A percentile compares a stretch with the other conserved stretches of the same genome.
These are phyloP conservation scores for Avena eriantha DNA, from an alignment of 176 grass and related monocot species.

Conservation along the genomic window DNA sequence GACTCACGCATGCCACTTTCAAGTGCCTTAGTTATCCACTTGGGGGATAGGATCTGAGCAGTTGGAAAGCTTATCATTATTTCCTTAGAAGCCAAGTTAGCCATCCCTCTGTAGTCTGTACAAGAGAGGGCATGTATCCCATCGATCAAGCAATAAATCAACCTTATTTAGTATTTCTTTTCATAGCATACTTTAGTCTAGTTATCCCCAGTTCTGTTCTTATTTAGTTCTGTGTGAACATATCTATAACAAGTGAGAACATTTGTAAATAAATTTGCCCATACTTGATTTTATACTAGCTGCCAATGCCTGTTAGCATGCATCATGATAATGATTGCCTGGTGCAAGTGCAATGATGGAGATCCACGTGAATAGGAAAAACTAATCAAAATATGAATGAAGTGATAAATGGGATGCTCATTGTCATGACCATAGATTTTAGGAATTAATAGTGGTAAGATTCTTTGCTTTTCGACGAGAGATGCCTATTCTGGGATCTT, in stretches of 20 bases:
- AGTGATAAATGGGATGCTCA: slow-evolving; percentile 11
- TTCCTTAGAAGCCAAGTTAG: slow-evolving; percentile 9
- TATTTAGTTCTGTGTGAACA: background rate
- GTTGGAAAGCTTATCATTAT: background rate
- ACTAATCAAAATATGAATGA: slow-evolving; percentile 7
- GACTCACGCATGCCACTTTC: slow-evolving; percentile 10
- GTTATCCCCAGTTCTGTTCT: background rate
- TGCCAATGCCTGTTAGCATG: background rate
- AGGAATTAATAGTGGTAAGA: background rate
- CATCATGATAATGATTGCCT: slow-evolving; percentile 5
- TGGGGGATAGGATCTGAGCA: background rate
- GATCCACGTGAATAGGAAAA: slow-evolving; percentile 18
- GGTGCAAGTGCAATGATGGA: background rate
- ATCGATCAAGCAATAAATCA: background rate
- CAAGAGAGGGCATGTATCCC: slow-evolving; percentile 11
- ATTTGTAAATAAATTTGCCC: slow-evolving; percentile 30
- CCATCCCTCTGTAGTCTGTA: background rate
- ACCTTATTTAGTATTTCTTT: background rate
- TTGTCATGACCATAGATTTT: background rate
- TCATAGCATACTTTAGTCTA: background rate
- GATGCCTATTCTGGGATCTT: background rate
- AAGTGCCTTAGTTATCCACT: slow-evolving; percentile 5
- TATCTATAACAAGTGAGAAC: slow-evolving; percentile 24
- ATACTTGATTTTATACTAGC: slow-evolving; percentile 18
- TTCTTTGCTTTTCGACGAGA: background rate